phyloP scores from a whole-genome alignment of 257 asterid genomes.

The Thymus mandschuricus region DNA sequence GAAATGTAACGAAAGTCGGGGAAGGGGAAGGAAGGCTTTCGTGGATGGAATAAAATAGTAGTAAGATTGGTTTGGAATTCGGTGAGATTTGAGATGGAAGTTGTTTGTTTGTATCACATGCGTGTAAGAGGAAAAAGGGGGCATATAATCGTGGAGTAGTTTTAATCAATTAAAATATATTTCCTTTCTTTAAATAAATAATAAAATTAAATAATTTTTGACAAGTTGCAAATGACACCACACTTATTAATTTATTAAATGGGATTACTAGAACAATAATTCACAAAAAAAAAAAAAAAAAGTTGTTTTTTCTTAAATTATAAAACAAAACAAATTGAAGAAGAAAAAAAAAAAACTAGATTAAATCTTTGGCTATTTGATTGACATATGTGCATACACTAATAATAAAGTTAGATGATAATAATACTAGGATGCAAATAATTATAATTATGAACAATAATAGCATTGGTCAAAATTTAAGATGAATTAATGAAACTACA shows the following conservation, averaged over 20 bases:
- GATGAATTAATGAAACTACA: neutral
- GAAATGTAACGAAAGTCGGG: too few relatives aligned
- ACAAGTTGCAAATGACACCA: neutral
- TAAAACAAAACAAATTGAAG: neutral
- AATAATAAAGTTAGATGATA: neutral
- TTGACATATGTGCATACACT: neutral
- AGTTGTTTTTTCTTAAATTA: too few relatives aligned
- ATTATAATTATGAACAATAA: neutral
- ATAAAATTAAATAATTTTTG: neutral
- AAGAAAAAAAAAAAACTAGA: neutral
- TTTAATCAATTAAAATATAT: neutral
- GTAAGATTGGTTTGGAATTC: slow-evolving; percentile 13
- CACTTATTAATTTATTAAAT: neutral
- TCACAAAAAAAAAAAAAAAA: neutral
- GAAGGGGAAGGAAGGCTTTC: too few relatives aligned
- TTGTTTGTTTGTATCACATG: slow-evolving; percentile 26
- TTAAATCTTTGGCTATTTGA: neutral
- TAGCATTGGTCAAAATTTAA: too few relatives aligned
- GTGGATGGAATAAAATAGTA: neutral
- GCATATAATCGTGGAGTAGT: slow-evolving; percentile 11
- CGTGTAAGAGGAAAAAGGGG: neutral
- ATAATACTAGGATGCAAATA: neutral
- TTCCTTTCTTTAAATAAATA: too few relatives aligned
- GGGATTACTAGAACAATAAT: neutral
- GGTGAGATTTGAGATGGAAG: slow-evolving; percentile 22